These are phyloP conservation scores for Phytophthora tentaculata DNA, from an alignment of 352 stramenopile species.

Conservation along the genomic window DNA sequence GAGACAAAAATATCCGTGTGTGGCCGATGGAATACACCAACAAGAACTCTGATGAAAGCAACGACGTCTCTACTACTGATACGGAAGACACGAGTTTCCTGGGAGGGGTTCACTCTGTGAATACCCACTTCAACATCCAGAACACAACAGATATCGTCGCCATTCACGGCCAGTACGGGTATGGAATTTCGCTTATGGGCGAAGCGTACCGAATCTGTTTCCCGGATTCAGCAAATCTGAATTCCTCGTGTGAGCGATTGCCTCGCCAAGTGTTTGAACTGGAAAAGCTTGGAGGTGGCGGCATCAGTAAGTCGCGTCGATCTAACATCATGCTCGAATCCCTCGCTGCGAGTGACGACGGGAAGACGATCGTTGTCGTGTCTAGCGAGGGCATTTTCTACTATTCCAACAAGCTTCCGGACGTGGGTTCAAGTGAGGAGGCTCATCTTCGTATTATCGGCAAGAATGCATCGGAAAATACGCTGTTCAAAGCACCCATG, in stretches of 20 bases:
- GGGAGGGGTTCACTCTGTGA: constrained; percentile 45
- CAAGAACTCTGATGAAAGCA: constrained; percentile 10
- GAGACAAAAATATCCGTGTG: constrained; percentile 71
- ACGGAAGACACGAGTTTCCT: constrained; percentile 29
- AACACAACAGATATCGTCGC: constrained; percentile 65
- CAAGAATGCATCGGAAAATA: constrained; percentile 69
- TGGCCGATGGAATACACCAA: constrained; percentile 61
- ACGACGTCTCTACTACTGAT: constrained; percentile 32
- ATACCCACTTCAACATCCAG: constrained; percentile 60
- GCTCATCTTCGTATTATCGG: constrained; percentile 63
- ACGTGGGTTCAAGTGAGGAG: constrained; percentile 29
- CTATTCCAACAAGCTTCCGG: constrained; percentile 58
- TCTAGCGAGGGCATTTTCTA: constrained; percentile 81
- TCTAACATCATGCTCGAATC: constrained; percentile 77
- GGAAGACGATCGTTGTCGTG: constrained; percentile 60
- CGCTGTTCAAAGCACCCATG: constrained; percentile 73
- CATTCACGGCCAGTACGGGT: constrained; percentile 68
- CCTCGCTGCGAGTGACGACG: constrained; percentile 70
- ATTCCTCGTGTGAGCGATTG: constrained; percentile 20
- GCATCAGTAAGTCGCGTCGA: constrained; percentile 68
- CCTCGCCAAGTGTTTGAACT: constrained; percentile 66
- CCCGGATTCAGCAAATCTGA: constrained; percentile 37
- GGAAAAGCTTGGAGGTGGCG: constrained; percentile 65
- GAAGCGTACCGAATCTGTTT: constrained; percentile 69
- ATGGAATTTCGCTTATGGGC: constrained; percentile 70